Percentiles rank a stretch among this genome's conserved stretches.
Conservation (phyloP, 768 basidiomycete genomes). For the Leccinum arenicola region DNA sequence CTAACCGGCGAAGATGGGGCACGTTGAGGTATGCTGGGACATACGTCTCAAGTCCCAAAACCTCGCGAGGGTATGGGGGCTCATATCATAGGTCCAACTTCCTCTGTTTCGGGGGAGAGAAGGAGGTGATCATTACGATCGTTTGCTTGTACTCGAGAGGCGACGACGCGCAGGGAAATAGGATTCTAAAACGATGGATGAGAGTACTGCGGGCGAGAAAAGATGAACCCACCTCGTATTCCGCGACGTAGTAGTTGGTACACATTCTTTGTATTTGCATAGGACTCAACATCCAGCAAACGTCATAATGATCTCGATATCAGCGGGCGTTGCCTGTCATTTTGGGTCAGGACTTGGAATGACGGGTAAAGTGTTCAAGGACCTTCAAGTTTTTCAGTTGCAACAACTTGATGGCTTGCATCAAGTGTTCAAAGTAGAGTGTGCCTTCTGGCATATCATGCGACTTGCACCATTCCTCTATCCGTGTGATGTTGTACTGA, state of each 20-base stretch:
- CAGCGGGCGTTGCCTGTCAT: conserved; percentile 79
- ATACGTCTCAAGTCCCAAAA: conserved; percentile 94
- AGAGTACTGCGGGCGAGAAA: not conserved
- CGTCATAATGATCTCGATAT: conserved; percentile 99
- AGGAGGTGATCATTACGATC: conserved; percentile 97
- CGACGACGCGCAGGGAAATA: conserved; percentile 93
- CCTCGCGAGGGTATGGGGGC: conserved; percentile 89
- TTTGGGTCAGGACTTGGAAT: not conserved
- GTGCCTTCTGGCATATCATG: conserved; percentile 99
- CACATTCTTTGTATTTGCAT: conserved; percentile 99
- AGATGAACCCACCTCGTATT: conserved; percentile 77
- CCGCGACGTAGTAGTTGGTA: conserved; percentile 97
- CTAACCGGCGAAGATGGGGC: conserved; percentile 82
- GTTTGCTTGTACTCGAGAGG: conserved; percentile 91
- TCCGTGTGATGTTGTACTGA: conserved; percentile 97
- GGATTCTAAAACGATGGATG: conserved; percentile 60
- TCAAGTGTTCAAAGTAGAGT: conserved; percentile 94
- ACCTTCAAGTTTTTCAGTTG: conserved; percentile 87
- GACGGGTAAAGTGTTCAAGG: conserved; percentile 11
- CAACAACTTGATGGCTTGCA: conserved; percentile 98
- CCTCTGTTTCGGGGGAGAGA: conserved; percentile 93
- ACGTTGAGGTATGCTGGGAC: conserved; percentile 91
- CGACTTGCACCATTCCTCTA: conserved; percentile 99
- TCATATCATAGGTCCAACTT: conserved; percentile 88
- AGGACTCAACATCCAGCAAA: conserved; percentile 99